Evolutionary conservation across 2,329 filamentous ascomycete species (phyloP).

Genomic region (Cercospora sojina): DNA sequence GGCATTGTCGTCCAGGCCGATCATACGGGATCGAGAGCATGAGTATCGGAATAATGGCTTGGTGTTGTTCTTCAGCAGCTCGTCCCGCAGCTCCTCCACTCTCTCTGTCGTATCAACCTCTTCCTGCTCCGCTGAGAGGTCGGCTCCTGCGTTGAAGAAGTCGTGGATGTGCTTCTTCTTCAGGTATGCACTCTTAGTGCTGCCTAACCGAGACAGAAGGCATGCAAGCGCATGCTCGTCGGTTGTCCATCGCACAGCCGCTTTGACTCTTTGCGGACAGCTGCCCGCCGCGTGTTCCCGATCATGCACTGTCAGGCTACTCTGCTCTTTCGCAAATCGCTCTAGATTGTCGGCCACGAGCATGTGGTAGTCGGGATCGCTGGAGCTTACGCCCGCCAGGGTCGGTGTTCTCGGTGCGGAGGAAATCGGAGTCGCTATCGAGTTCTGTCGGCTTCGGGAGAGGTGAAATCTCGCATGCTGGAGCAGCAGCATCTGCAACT

Average conservation of each 20-base stretch:
- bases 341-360: slow-evolving; percentile 51
- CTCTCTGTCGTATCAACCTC: slow-evolving; percentile 27
- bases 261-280: slow-evolving; percentile 33
- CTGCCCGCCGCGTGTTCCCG: slow-evolving; percentile 33
- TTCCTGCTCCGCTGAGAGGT: slow-evolving; percentile 29
- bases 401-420: slow-evolving; percentile 24
- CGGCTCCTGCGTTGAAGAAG: slow-evolving; percentile 40
- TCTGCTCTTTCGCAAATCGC: slow-evolving; percentile 48
- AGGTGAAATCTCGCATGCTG: slow-evolving; percentile 49
- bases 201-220: slow-evolving; percentile 22
- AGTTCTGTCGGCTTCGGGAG: slow-evolving; percentile 32
- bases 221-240: slow-evolving; percentile 35
- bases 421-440: slow-evolving; percentile 28
- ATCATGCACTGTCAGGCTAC: slow-evolving; percentile 46
- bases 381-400: slow-evolving; percentile 27
- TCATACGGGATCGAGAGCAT: slow-evolving; percentile 50
- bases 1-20: slow-evolving; percentile 47
- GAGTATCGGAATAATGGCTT: slow-evolving; percentile 49
- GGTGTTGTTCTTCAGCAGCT: slow-evolving; percentile 48
- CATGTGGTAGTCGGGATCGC: slow-evolving; percentile 42
- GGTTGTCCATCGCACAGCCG: slow-evolving; percentile 33
- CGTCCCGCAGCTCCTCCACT: slow-evolving; percentile 40
- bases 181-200: slow-evolving; percentile 37
- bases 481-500: slow-evolving; percentile 53
- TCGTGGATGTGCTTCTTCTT: slow-evolving; percentile 44